Evolutionary conservation across 2,329 filamentous ascomycete genomes (phyloP).

Genomic region (Nemania diffusa): DNA sequence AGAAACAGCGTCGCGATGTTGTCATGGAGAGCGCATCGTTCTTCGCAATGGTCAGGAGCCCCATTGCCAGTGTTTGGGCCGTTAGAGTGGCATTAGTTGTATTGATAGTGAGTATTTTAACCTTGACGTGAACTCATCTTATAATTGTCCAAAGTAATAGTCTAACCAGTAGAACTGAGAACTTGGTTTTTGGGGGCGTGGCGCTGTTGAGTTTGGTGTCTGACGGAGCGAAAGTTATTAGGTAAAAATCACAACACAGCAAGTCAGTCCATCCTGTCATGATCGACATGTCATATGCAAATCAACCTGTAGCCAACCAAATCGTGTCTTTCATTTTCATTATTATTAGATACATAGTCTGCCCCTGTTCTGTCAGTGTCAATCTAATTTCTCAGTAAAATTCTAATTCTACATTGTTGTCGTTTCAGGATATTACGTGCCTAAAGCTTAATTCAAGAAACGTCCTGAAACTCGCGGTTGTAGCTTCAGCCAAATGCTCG

Average conservation of each 20-base stretch:
- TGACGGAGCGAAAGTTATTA: not conserved
- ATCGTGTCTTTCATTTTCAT: not conserved
- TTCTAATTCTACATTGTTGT: too few relatives aligned
- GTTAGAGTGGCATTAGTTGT: not conserved
- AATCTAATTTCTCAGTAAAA: not conserved
- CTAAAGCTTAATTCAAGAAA: not conserved
- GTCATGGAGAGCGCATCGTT: conserved; percentile 4
- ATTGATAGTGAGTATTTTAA: not conserved
- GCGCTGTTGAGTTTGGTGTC: not conserved
- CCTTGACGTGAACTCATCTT: not conserved
- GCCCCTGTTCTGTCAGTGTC: not conserved
- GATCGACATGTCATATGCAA: not conserved
- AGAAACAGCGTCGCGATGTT: not conserved
- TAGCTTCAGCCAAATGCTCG: not conserved
- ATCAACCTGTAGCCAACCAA: not conserved
- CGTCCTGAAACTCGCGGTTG: not conserved
- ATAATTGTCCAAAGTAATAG: not conserved
- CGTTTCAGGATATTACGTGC: too few relatives aligned
- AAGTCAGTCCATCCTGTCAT: not conserved
- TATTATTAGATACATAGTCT: too few relatives aligned
- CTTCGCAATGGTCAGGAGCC: not conserved
- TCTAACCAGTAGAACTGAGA: not conserved
- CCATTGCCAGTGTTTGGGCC: not conserved
- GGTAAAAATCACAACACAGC: not conserved
- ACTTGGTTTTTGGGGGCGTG: conserved; percentile 13